A percentile compares a stretch with the other conserved stretches of the same genome.
Conservation (phyloP, 805 yeast genomes). For the Tetrapisispora fleetii region DNA sequence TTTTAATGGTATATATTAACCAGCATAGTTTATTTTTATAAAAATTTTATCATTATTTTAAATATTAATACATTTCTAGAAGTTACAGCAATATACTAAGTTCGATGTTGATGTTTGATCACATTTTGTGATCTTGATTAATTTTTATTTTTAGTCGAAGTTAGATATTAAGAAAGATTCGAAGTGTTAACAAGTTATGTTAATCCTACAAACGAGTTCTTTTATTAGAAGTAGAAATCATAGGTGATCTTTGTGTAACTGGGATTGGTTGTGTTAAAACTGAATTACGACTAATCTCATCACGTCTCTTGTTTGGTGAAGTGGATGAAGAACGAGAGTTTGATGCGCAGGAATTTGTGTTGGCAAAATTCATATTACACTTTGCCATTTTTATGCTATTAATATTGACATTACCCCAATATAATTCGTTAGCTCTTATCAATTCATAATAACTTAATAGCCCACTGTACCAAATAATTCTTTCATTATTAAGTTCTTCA, state of each 20-base stretch:
- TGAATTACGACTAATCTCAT: neutral
- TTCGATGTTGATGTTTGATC: neutral
- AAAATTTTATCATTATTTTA: neutral
- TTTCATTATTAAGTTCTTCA: constrained; percentile 10
- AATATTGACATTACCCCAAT: constrained; percentile 7
- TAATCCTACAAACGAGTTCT: constrained; percentile 2
- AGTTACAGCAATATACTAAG: neutral
- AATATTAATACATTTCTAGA: neutral
- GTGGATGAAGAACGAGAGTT: constrained; percentile 1
- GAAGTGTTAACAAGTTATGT: no score
- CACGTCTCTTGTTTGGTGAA: constrained; percentile 2
- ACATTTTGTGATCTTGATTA: neutral
- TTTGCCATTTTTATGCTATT: neutral
- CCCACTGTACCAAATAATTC: constrained; percentile 18
- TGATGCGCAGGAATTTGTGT: neutral
- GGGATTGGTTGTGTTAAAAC: neutral
- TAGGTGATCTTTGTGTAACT: neutral
- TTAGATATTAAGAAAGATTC: neutral
- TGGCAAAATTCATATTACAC: neutral
- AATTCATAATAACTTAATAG: constrained; percentile 17
- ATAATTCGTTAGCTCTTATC: constrained; percentile 12
- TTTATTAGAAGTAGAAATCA: neutral
- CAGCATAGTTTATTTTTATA: neutral
- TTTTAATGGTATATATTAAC: no score
- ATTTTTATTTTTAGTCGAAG: neutral